A percentile compares a stretch with the other conserved stretches of the same genome.
phyloP scores from a whole-genome alignment of 2,329 filamentous ascomycete genomes.

The Fonsecaea nubica region DNA sequence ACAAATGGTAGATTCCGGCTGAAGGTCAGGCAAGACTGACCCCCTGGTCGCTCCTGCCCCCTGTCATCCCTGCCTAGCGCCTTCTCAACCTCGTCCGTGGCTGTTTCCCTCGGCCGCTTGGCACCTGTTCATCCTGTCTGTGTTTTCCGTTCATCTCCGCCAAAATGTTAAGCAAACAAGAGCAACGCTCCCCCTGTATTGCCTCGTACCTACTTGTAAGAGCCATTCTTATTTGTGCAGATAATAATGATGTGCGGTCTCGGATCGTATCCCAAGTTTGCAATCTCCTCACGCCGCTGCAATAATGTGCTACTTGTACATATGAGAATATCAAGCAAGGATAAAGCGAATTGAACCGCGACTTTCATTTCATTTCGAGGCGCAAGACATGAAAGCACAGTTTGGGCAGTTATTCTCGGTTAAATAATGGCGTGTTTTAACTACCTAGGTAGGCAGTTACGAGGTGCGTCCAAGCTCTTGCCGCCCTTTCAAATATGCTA shows the following conservation, averaged over 20 bases:
- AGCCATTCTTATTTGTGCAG: constrained; percentile 11
- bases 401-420: too few relatives aligned
- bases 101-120: constrained; percentile 12
- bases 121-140: constrained; percentile 2
- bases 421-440: too few relatives aligned
- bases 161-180: not conserved
- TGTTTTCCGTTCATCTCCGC: constrained; percentile 25
- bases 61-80: constrained; percentile 5
- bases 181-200: not conserved
- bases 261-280: not conserved
- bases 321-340: too few relatives aligned
- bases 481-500: too few relatives aligned
- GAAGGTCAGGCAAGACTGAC: not conserved
- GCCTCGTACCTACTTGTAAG: constrained; percentile 1
- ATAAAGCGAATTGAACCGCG: too few relatives aligned
- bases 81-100: constrained; percentile 7
- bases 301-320: too few relatives aligned
- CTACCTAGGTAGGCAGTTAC: too few relatives aligned
- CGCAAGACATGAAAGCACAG: too few relatives aligned
- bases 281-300: not conserved
- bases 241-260: not conserved
- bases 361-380: too few relatives aligned
- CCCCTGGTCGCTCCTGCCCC: too few relatives aligned
- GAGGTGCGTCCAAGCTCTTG: too few relatives aligned
- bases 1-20: constrained; percentile 4